Percentiles rank a stretch among this genome's conserved stretches.
These are phyloP conservation scores for Phytophthora pisi DNA, from an alignment of 352 stramenopile genomes.

Conservation along the genomic window DNA sequence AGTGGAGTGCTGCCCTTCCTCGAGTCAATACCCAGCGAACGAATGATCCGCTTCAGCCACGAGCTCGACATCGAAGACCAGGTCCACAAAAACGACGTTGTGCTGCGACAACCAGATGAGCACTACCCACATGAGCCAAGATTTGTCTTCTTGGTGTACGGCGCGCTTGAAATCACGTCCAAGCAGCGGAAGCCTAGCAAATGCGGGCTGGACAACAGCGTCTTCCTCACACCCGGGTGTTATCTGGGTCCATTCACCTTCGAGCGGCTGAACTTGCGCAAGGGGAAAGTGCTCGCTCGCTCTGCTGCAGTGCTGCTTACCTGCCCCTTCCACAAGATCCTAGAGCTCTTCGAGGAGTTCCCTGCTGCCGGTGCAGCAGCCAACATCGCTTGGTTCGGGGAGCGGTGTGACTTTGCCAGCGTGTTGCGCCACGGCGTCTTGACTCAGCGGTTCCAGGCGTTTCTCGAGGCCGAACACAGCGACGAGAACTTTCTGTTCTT, in stretches of 20 bases:
- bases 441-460: conserved; percentile 64
- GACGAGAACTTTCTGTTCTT: conserved; percentile 85
- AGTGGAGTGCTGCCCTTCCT: conserved; percentile 81
- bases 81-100: conserved; percentile 58
- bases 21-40: conserved; percentile 50
- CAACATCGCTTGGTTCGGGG: conserved; percentile 79
- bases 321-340: conserved; percentile 53
- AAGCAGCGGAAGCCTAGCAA: conserved; percentile 30
- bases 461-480: conserved; percentile 75
- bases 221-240: conserved; percentile 73
- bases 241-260: conserved; percentile 81
- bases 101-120: conserved; percentile 44
- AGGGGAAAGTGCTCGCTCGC: conserved; percentile 55
- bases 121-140: conserved; percentile 41
- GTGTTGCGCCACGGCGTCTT: conserved; percentile 66
- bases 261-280: conserved; percentile 56
- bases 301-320: conserved; percentile 61
- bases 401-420: conserved; percentile 66
- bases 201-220: conserved; percentile 41
- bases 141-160: conserved; percentile 76
- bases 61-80: conserved; percentile 72
- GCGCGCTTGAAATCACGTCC: conserved; percentile 67
- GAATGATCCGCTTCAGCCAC: conserved; percentile 66
- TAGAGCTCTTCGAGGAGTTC: conserved; percentile 60
- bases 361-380: conserved; percentile 63